Evolutionary conservation across 2,329 filamentous ascomycete genomes (phyloP).

Genomic region (Sporothrix mexicana): DNA sequence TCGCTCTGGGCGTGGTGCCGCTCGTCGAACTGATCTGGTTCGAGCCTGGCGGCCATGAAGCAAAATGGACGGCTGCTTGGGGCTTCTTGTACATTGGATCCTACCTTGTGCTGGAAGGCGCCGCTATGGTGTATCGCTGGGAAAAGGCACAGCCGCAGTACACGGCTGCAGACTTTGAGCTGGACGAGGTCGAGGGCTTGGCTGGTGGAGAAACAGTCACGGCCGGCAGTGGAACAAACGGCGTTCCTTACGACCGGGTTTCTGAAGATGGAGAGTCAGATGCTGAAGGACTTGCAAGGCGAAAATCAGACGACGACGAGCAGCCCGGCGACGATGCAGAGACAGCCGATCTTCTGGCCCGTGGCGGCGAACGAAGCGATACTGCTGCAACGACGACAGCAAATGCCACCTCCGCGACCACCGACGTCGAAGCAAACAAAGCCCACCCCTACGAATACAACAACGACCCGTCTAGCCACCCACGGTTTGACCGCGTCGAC

Average conservation of each 20-base stretch:
- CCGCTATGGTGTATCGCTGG: background rate
- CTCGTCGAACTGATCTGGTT: conserved; percentile 19
- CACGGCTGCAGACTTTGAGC: conserved; percentile 32
- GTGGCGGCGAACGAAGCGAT: conserved; percentile 4
- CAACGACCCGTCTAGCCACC: conserved; percentile 8
- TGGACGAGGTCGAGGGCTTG: background rate
- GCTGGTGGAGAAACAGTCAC: background rate
- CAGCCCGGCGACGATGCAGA: background rate
- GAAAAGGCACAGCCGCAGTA: conserved; percentile 13
- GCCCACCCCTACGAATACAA: conserved; percentile 28
- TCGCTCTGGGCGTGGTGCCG: conserved; percentile 6
- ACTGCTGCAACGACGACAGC: background rate
- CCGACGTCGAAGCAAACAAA: conserved; percentile 21
- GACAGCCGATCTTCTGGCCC: background rate
- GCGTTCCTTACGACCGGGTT: conserved; percentile 2
- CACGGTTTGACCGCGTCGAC: background rate
- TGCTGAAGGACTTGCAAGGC: background rate
- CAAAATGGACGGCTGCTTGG: conserved; percentile 32
- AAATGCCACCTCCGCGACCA: background rate
- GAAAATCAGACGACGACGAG: background rate
- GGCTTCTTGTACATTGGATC: conserved; percentile 26
- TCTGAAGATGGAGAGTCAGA: background rate
- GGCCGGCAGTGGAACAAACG: background rate
- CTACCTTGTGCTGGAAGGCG: conserved; percentile 22
- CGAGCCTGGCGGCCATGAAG: conserved; percentile 23